These are phyloP conservation scores for Wickerhamomyces sp. DNA, from an alignment of 1,139 yeast genomes.

Conservation along the genomic window DNA sequence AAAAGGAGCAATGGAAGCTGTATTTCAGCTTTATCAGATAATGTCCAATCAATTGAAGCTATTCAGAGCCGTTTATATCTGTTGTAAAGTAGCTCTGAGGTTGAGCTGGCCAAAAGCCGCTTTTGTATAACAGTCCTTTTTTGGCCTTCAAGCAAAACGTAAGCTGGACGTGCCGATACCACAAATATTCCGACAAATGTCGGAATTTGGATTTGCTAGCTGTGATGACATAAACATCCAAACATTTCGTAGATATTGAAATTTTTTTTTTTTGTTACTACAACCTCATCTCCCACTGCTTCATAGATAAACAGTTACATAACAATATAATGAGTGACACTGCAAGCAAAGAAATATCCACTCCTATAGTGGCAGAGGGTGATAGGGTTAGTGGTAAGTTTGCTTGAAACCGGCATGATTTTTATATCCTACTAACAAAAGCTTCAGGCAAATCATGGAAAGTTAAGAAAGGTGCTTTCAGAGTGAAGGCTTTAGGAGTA, in stretches of 20 bases:
- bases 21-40: no score
- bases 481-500: conserved; percentile 31
- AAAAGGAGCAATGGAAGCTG: not conserved
- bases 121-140: no score
- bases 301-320: not conserved
- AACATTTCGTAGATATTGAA: no score
- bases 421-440: not conserved
- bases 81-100: not conserved
- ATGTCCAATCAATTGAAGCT: no score
- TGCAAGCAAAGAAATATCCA: not conserved
- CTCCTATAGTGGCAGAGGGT: conserved; percentile 10
- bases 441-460: conserved; percentile 50
- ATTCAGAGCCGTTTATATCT: no score
- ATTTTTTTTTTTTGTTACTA: no score
- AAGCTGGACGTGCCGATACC: no score
- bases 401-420: not conserved
- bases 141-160: no score
- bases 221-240: no score
- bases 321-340: conserved; percentile 4
- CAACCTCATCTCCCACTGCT: no score
- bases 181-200: not conserved
- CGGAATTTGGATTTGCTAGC: not conserved
- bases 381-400: conserved; percentile 23
- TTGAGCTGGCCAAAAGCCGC: not conserved
- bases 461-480: conserved; percentile 44